phyloP scores from a whole-genome alignment of 2,329 filamentous ascomycete species.

The Fusarium sp. region DNA sequence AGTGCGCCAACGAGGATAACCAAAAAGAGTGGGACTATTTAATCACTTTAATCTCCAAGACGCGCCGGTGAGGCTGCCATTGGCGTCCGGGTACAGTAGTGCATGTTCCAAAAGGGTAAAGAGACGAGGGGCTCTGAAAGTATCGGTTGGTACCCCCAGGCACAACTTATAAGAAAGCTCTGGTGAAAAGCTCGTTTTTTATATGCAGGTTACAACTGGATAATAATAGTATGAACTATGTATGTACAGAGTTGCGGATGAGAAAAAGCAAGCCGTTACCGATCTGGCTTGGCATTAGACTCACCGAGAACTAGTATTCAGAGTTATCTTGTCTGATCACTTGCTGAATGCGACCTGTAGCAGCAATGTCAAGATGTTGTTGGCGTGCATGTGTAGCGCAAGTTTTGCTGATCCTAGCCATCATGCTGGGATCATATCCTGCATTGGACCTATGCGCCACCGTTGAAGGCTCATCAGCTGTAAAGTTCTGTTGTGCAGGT shows the following conservation, averaged over 20 bases:
- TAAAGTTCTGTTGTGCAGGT: background rate
- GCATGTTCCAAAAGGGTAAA: conserved; percentile 28
- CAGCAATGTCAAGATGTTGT: background rate
- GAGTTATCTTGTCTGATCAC: background rate
- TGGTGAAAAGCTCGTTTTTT: background rate
- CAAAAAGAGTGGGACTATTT: conserved; percentile 33
- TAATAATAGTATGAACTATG: conserved; percentile 9
- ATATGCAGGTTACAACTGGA: background rate
- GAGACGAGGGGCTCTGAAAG: background rate
- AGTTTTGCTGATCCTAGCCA: background rate
- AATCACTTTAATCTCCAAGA: conserved; percentile 43
- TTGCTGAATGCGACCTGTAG: background rate
- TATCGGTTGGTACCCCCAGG: conserved; percentile 27
- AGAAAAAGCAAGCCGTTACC: background rate
- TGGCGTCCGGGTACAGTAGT: conserved; percentile 24
- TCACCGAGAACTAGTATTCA: background rate
- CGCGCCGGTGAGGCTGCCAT: conserved; percentile 40
- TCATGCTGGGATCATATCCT: conserved; percentile 6
- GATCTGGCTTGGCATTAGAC: background rate
- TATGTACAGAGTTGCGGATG: background rate
- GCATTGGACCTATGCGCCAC: conserved; percentile 1
- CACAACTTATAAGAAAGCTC: background rate
- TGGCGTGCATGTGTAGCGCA: conserved; percentile 5
- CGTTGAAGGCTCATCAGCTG: background rate
- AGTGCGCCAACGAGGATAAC: conserved; percentile 9